Percentiles rank a stretch among this genome's conserved stretches.
phyloP scores from a whole-genome alignment of 768 basidiomycete species.

The Neoboletus subvelutipes region DNA sequence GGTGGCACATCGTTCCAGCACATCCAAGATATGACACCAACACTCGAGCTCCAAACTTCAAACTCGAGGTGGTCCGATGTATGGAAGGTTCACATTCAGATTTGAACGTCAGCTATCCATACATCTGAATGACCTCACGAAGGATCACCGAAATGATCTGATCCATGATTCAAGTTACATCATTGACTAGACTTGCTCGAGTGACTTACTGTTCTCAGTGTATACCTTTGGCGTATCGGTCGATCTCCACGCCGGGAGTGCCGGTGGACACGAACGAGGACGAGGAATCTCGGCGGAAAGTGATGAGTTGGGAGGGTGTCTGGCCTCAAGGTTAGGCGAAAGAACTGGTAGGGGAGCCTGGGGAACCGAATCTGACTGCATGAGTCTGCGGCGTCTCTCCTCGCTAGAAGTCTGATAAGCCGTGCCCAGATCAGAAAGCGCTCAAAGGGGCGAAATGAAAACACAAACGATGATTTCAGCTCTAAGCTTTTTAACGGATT shows the following conservation, averaged over 20 bases:
- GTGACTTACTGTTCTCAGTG: background rate
- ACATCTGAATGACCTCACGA: background rate
- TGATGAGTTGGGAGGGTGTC: accelerated
- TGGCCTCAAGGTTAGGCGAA: accelerated
- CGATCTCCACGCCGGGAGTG: background rate
- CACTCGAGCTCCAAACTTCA: too few species aligned
- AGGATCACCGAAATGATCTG: background rate
- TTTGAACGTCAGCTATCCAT: background rate
- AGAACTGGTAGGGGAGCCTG: background rate
- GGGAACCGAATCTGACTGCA: background rate
- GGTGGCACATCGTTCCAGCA: background rate
- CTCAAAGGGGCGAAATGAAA: background rate
- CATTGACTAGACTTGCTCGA: too few species aligned
- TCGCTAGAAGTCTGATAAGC: background rate
- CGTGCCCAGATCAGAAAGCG: background rate
- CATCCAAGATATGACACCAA: background rate
- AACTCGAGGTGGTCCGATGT: background rate
- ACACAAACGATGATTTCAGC: conserved; percentile 5
- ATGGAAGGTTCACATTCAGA: background rate
- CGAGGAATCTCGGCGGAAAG: background rate
- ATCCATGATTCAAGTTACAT: background rate
- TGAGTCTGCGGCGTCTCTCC: background rate
- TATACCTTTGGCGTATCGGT: accelerated
- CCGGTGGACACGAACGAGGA: conserved; percentile 4
- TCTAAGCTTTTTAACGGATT: background rate